Base-by-base conservation (phyloP, 352 stramenopile genomes). In the Pythium oligandrum region DNA sequence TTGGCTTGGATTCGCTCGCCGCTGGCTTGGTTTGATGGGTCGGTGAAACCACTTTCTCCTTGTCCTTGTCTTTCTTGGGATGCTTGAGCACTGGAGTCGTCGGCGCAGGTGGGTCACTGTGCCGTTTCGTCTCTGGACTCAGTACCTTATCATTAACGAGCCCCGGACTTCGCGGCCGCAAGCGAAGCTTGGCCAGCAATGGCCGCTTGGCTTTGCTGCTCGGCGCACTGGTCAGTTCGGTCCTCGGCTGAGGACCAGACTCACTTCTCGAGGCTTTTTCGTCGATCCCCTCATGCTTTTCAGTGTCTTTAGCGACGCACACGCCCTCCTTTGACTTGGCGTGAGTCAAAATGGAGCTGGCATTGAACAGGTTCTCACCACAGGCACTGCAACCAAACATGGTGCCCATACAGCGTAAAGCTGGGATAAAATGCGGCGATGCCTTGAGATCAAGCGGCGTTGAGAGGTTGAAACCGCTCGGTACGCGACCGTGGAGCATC, bases 341-440 rank as follows among this genome's bases (percentile, higher is more conserved):
- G 34, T 55, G 48, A 48, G 7, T 72, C 61, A 93, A 44, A 42
- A 93, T 72, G 33, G 78, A 64, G 44, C 75, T 83, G 34, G 83
- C 64, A 48, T 70, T 86, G 55, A 89, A 90, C 9, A 93, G 57
- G 37, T 62, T 69, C 57, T 81, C 63, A 7, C 70, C 66, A 36
- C 83, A 93, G 17, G 49, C 49, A 10, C 65, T 66, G 50, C 83
- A 93, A 32, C 80, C 79, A 50, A 82, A 88, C 44, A 85, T 61
- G 3, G 80, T 78, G 9, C 72, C 80, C 78, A 90, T 90, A 3
- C 76, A 89, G 7, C 78, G 71, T 37, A 91, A 50, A 8, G 80
- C 66, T 36, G 83, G 83, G 35, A 93, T 81, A 50, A 91, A 91
- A 38, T 68, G 67, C 2, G 65, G 37, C 0, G 40, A 44, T 38